Percentiles rank a stretch among this genome's conserved stretches.
phyloP scores from a whole-genome alignment of 2,329 filamentous ascomycete genomes.

The Ophiocordyceps camponoti-rufipedis region DNA sequence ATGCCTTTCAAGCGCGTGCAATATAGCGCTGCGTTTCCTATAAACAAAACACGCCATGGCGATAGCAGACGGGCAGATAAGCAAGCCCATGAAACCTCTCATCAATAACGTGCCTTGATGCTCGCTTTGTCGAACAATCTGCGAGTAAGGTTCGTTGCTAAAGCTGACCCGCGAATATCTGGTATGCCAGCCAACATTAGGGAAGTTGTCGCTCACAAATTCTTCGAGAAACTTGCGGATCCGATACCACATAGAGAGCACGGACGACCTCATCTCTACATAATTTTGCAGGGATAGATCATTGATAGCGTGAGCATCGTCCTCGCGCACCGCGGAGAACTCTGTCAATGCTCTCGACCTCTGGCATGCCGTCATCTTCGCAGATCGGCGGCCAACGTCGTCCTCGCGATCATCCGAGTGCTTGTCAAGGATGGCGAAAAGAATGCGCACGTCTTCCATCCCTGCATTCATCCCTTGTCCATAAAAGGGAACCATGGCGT shows the following conservation, averaged over 20 bases:
- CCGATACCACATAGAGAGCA: constrained; percentile 59
- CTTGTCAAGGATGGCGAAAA: constrained; percentile 68
- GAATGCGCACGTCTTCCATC: constrained; percentile 77
- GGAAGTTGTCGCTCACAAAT: constrained; percentile 56
- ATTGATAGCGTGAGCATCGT: constrained; percentile 79
- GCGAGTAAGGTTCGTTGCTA: constrained; percentile 77
- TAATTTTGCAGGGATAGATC: constrained; percentile 86
- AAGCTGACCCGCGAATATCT: constrained; percentile 90
- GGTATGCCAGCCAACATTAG: constrained; percentile 70
- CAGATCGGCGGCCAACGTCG: constrained; percentile 8
- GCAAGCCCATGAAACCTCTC: constrained; percentile 19
- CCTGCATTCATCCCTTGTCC: constrained; percentile 97
- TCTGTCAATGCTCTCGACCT: constrained; percentile 47
- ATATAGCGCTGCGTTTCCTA: constrained; percentile 9
- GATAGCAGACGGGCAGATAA: constrained; percentile 13
- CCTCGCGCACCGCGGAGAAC: constrained; percentile 57
- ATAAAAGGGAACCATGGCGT: constrained; percentile 97
- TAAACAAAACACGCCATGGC: constrained; percentile 9
- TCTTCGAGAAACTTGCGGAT: constrained; percentile 79
- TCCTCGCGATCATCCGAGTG: constrained; percentile 23
- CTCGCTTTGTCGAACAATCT: constrained; percentile 54
- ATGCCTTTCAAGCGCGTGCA: not conserved
- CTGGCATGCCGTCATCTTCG: constrained; percentile 32
- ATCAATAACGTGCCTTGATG: constrained; percentile 47
- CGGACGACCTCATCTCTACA: constrained; percentile 78